These are phyloP conservation scores for Botrytis medusae DNA, from an alignment of 2,329 filamentous ascomycete genomes.

Conservation along the genomic window DNA sequence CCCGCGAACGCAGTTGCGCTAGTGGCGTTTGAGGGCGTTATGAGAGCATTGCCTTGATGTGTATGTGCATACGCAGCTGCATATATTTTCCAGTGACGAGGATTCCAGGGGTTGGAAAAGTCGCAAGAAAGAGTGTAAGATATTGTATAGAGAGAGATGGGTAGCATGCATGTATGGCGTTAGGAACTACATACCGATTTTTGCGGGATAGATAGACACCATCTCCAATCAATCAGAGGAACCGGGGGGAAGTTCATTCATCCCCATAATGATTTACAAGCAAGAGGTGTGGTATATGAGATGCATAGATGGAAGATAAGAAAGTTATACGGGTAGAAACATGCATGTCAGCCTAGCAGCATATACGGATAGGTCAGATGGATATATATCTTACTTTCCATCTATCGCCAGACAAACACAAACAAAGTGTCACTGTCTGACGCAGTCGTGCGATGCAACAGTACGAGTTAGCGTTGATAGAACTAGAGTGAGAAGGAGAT, in stretches of 20 bases:
- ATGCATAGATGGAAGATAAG: neutral
- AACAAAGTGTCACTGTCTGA: neutral
- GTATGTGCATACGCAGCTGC: neutral
- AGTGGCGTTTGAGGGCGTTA: constrained; percentile 89
- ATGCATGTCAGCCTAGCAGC: neutral
- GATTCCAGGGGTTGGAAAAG: neutral
- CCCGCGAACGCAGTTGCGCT: constrained; percentile 94
- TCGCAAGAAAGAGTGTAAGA: neutral
- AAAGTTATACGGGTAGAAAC: neutral
- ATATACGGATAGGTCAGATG: neutral
- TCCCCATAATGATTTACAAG: neutral
- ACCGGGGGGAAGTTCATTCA: neutral
- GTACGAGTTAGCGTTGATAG: too few relatives aligned
- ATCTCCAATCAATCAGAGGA: neutral
- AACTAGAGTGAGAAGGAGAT: too few relatives aligned
- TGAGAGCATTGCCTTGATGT: constrained; percentile 57
- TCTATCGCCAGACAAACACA: neutral
- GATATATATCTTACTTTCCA: neutral
- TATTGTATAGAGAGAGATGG: neutral
- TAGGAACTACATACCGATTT: neutral
- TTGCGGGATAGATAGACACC: neutral
- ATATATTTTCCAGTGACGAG: neutral
- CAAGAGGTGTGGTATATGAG: neutral
- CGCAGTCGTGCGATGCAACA: too few relatives aligned
- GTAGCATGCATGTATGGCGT: neutral